Evolutionary conservation across 2,329 filamentous ascomycete species (phyloP), one percentile per base, ranked within the genome.

Genomic region (Dactylella cylindrospora): DNA sequence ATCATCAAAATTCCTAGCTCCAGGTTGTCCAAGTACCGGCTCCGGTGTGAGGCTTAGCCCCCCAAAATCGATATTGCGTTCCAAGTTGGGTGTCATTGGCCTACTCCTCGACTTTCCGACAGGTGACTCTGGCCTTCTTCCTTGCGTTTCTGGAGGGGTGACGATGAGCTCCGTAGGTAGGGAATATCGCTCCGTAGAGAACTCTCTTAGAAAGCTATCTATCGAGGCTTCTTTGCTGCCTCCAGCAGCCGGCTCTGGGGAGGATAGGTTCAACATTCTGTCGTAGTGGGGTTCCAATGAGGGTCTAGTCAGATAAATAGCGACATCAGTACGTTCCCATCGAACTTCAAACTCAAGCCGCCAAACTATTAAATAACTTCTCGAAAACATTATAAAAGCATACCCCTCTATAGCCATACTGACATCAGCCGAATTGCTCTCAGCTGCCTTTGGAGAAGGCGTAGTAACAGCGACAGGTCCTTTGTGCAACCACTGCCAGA

Each of bases 221-320:
- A 62, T 50, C 28, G 57, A 61, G 5, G 35, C 31, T 22, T 62
- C 57, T 28, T 62, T n/a, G n/a, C n/a, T n/a, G n/a, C n/a, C n/a
- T n/a, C n/a, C n/a, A n/a, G 43, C 17, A 44, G 43, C 36, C 49
- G 49, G 57, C 17, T 52, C 44, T 3, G 57, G 49, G 2, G 49
- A 54, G 13, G 36, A 29, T 12, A 54, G 7, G 35, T 36, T 19
- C 2, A 35, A 26, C 22, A 19, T 19, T 25, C 12, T 3, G 9
- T 20, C 10, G 17, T 54, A 10, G 57, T 44, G 9, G 49, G 41
- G 2, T 47, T 32, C 3, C 49, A 44, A 12, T 49, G 53, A 19
- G 31, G 15, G n/a, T 12, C 12, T 17, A 43, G 15, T 19, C 12
- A 38, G 31, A 41, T 25, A 9, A 23, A 35, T 17, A n/a, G n/a